Conservation (phyloP, 768 basidiomycete species). For the Boletellus sp. region DNA sequence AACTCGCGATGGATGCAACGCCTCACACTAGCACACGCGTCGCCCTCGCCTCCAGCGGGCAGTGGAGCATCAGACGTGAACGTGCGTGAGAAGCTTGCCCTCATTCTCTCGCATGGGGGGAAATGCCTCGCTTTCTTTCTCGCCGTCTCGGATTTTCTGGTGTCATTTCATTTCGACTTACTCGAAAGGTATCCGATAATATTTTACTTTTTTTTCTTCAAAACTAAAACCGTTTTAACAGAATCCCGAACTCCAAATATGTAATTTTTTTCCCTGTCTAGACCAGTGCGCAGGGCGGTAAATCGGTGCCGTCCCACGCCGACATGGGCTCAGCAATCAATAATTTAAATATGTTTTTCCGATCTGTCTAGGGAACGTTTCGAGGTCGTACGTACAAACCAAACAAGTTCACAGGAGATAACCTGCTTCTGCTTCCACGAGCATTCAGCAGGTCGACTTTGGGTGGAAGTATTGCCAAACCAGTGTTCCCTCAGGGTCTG, state of each 20-base stretch:
- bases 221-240: not conserved
- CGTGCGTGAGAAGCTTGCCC: slow-evolving; percentile 26
- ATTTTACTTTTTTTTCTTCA: not conserved
- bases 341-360: slow-evolving; percentile 3
- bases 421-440: slow-evolving; percentile 4
- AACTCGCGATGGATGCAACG: too few relatives aligned
- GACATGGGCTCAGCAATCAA: not conserved
- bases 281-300: not conserved
- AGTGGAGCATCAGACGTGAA: slow-evolving; percentile 21
- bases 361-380: not conserved
- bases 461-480: slow-evolving; percentile 4
- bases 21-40: slow-evolving; percentile 10
- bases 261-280: not conserved
- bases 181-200: slow-evolving; percentile 3
- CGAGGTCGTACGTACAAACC: slow-evolving; percentile 7
- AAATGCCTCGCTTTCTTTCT: slow-evolving; percentile 9
- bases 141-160: slow-evolving; percentile 6
- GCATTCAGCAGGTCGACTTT: not conserved
- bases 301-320: not conserved
- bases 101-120: slow-evolving; percentile 11
- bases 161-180: slow-evolving; percentile 3
- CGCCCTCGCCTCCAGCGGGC: slow-evolving; percentile 12
- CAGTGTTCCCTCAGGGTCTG: not conserved
- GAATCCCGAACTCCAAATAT: not conserved
- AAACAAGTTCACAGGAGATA: not conserved